Evolutionary conservation across 371 early-diverging fungal genomes (phyloP).

Genomic region (Umbelopsis sp.): DNA sequence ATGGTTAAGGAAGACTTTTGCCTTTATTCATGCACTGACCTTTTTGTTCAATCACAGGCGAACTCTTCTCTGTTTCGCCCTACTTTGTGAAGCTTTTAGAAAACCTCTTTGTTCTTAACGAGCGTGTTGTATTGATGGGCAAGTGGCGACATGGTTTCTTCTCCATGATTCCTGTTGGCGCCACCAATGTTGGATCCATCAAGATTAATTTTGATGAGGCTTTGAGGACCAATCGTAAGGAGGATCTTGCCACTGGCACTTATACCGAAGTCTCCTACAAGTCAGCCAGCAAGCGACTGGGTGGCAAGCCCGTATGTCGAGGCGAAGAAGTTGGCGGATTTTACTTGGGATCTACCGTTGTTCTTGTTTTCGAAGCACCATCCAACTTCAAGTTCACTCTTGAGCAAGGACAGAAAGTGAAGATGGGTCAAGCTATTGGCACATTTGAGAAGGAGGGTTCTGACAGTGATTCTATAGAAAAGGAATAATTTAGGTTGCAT

Average conservation of each 20-base stretch:
- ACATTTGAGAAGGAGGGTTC: conserved; percentile 25
- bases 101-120: conserved; percentile 94
- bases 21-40: conserved; percentile 3
- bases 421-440: conserved; percentile 87
- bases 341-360: conserved; percentile 93
- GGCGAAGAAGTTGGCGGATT: conserved; percentile 97
- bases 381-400: conserved; percentile 76
- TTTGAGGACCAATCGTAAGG: conserved; percentile 71
- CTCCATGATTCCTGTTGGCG: conserved; percentile 95
- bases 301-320: conserved; percentile 67
- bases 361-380: conserved; percentile 96
- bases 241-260: conserved; percentile 70
- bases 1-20: neutral
- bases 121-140: conserved; percentile 91
- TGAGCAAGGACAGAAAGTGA: conserved; percentile 73
- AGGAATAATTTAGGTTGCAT: neutral
- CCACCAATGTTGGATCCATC: conserved; percentile 97
- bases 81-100: conserved; percentile 79
- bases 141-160: conserved; percentile 94
- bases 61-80: conserved; percentile 94
- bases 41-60: conserved; percentile 65
- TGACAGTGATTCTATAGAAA: conserved; percentile 17
- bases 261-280: conserved; percentile 77
- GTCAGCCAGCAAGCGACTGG: conserved; percentile 61
- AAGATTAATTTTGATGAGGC: conserved; percentile 89